These are phyloP conservation scores for Isochrysis galbana DNA, from an alignment of 78 protist species.

Conservation along the genomic window DNA sequence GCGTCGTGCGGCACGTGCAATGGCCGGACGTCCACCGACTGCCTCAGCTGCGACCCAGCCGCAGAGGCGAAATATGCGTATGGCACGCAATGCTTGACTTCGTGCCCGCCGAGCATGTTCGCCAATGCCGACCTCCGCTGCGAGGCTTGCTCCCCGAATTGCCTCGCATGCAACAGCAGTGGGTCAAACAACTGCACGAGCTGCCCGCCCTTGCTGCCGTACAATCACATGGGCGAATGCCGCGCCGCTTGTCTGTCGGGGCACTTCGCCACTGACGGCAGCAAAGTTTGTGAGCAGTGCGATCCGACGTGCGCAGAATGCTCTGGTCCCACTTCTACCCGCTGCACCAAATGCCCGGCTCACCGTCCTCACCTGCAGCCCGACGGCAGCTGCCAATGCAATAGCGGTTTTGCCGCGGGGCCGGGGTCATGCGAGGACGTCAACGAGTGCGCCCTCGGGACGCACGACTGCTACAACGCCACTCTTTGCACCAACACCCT, in stretches of 20 bases:
- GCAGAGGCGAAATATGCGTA: neutral
- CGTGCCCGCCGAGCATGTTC: neutral
- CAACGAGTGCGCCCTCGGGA: too few species aligned
- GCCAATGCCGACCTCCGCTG: neutral
- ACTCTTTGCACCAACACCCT: neutral
- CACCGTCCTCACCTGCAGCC: neutral
- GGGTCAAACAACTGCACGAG: neutral
- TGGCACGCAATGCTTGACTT: neutral
- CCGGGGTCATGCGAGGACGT: neutral
- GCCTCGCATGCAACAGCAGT: neutral
- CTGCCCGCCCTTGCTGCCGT: neutral
- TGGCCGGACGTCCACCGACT: neutral
- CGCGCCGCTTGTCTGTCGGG: neutral
- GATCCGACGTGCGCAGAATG: neutral
- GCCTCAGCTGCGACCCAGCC: neutral
- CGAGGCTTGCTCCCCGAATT: neutral
- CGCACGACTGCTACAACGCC: neutral
- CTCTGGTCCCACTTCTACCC: neutral
- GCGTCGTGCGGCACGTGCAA: neutral
- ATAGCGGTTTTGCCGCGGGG: neutral
- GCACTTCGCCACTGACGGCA: neutral
- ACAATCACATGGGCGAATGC: neutral
- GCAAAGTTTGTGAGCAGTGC: neutral
- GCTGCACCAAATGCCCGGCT: neutral
- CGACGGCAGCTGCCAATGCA: neutral